Conservation (phyloP, 1,139 yeast species). For the Candida sanyaensis region DNA sequence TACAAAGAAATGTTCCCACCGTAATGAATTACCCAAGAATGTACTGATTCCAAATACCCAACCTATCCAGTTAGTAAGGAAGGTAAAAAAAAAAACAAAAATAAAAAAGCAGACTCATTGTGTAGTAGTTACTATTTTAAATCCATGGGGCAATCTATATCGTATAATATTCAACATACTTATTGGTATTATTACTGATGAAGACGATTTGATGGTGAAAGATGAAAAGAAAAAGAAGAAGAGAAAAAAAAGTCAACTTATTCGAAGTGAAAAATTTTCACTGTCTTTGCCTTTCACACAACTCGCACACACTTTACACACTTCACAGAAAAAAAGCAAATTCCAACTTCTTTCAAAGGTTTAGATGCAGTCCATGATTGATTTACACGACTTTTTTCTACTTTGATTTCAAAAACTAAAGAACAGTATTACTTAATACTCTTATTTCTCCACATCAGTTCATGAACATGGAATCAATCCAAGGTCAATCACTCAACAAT, state of each 20-base stretch:
- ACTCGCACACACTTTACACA: background rate
- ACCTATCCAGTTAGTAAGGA: background rate
- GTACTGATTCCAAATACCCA: slow-evolving; percentile 11
- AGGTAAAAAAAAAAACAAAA: background rate
- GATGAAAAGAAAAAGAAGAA: slow-evolving; percentile 1
- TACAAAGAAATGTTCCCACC: slow-evolving; percentile 1
- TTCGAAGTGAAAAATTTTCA: background rate
- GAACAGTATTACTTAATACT: too few relatives aligned
- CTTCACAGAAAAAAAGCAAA: background rate
- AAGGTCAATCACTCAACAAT: background rate
- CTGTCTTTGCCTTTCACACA: background rate
- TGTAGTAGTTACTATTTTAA: background rate
- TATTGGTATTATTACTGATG: background rate
- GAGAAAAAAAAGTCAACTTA: background rate
- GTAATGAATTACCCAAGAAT: slow-evolving; percentile 10
- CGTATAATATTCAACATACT: background rate
- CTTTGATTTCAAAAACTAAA: background rate
- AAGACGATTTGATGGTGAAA: background rate
- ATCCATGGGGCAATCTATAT: slow-evolving; percentile 1
- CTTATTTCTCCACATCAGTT: background rate
- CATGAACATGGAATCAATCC: background rate
- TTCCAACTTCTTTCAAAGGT: background rate
- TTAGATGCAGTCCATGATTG: background rate
- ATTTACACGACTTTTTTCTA: background rate
- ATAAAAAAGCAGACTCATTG: slow-evolving; percentile 8